phyloP scores from a whole-genome alignment of 495 filamentous ascomycete species.

The Penicillium diatomitis region DNA sequence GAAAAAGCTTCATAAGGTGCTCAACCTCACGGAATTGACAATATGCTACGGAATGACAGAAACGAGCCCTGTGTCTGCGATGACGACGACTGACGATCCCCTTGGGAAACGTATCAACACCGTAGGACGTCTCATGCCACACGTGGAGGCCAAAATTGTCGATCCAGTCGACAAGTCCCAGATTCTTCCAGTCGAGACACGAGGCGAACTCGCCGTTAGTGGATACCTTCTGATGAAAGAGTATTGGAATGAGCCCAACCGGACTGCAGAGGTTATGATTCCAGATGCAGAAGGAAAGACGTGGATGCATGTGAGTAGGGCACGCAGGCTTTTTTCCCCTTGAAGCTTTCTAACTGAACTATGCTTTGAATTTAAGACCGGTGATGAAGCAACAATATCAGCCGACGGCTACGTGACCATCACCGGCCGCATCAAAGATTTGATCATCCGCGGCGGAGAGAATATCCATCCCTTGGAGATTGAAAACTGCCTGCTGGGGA shows the following conservation, averaged over 20 bases:
- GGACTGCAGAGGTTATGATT: slow-evolving; percentile 64
- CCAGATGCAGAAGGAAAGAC: slow-evolving; percentile 48
- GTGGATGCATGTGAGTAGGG: slow-evolving; percentile 57
- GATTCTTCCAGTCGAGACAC: slow-evolving; percentile 53
- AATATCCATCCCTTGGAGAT: slow-evolving; percentile 95
- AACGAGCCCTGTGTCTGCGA: slow-evolving; percentile 81
- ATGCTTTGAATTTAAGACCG: slow-evolving; percentile 38
- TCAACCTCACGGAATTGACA: slow-evolving; percentile 78
- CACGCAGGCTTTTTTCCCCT: not conserved
- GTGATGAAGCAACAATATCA: slow-evolving; percentile 90
- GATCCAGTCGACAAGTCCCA: slow-evolving; percentile 44
- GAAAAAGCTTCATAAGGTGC: slow-evolving; percentile 61
- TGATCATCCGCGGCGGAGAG: slow-evolving; percentile 89
- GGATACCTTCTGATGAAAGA: slow-evolving; percentile 88
- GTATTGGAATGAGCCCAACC: slow-evolving; percentile 68
- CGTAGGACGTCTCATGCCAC: slow-evolving; percentile 72
- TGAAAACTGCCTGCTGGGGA: slow-evolving; percentile 78
- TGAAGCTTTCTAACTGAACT: slow-evolving; percentile 3
- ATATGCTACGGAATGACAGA: slow-evolving; percentile 99
- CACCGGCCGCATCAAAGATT: slow-evolving; percentile 75
- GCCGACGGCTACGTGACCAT: slow-evolving; percentile 56
- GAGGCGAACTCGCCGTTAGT: slow-evolving; percentile 73
- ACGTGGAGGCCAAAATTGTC: slow-evolving; percentile 81
- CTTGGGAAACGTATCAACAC: slow-evolving; percentile 66
- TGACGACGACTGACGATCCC: slow-evolving; percentile 81